A percentile compares a stretch with the other conserved stretches of the same genome.
Conservation (phyloP, 306 rosid genomes). For the Cucumis melo region DNA sequence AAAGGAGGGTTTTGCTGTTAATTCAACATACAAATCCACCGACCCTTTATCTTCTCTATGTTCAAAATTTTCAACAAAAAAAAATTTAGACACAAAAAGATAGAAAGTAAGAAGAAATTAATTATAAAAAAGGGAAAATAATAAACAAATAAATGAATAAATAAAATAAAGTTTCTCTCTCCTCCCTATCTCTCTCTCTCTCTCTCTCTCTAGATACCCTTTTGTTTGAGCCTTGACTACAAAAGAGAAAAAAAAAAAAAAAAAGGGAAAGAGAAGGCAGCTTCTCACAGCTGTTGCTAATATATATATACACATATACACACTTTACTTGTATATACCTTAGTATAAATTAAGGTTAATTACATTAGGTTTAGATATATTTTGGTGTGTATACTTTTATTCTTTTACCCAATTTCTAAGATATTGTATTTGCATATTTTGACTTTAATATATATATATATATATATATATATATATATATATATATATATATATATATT, state of each 20-base stretch:
- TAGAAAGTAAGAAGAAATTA: constrained; percentile 5
- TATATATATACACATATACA: background rate
- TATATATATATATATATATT: too few relatives aligned
- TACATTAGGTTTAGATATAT: too few relatives aligned
- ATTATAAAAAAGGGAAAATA: too few relatives aligned
- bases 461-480: too few relatives aligned
- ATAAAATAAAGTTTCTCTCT: background rate
- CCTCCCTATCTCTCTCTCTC: constrained; percentile 13
- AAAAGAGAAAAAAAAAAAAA: constrained; percentile 50
- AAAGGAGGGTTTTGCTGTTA: background rate
- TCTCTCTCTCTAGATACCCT: constrained; percentile 22
- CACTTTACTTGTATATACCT: background rate
- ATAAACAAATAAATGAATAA: too few relatives aligned
- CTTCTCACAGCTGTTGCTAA: constrained; percentile 44
- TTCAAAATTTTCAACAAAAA: background rate
- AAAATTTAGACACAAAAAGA: constrained; percentile 12
- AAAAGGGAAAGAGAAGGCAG: constrained; percentile 34
- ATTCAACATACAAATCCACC: constrained; percentile 13
- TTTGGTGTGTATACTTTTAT: too few relatives aligned
- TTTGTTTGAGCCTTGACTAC: constrained; percentile 74
- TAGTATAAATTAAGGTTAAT: background rate
- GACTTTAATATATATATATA: too few relatives aligned
- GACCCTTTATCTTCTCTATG: constrained; percentile 23
- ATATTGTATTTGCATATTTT: too few relatives aligned
- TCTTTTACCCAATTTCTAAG: too few relatives aligned